A percentile compares a stretch with the other conserved stretches of the same genome.
Conservation (phyloP, 2,329 filamentous ascomycete genomes). For the Sporothrix inflata region DNA sequence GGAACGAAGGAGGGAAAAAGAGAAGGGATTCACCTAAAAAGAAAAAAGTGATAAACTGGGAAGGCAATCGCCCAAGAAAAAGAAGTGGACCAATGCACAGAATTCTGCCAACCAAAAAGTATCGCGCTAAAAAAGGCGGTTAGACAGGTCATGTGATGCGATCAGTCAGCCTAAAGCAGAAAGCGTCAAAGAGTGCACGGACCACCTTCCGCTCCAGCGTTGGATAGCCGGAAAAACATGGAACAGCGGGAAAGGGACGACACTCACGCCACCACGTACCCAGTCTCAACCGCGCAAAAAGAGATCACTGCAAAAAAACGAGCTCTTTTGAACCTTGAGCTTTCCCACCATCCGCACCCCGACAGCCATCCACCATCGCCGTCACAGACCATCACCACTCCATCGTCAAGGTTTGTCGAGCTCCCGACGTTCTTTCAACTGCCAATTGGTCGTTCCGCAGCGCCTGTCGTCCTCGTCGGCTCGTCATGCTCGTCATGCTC, state of each 20-base stretch:
- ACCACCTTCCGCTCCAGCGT: slow-evolving; percentile 9
- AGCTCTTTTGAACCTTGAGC: slow-evolving; percentile 22
- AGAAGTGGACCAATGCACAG: slow-evolving; percentile 23
- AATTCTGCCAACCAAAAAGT: slow-evolving; percentile 26
- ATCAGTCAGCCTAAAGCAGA: neutral
- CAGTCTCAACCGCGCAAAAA: slow-evolving; percentile 31
- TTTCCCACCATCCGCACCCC: slow-evolving; percentile 10
- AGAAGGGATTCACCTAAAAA: slow-evolving; percentile 7
- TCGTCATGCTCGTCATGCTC: neutral
- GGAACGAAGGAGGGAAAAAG: neutral
- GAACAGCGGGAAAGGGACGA: slow-evolving; percentile 12
- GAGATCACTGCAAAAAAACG: slow-evolving; percentile 30
- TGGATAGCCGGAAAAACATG: slow-evolving; percentile 33
- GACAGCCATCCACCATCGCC: slow-evolving; percentile 13
- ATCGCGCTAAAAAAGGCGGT: slow-evolving; percentile 16
- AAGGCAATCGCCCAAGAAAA: neutral
- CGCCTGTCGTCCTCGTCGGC: neutral
- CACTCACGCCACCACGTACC: slow-evolving; percentile 34
- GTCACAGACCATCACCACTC: slow-evolving; percentile 28
- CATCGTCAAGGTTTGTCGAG: slow-evolving; percentile 26
- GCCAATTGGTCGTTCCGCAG: slow-evolving; percentile 14
- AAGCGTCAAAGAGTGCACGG: slow-evolving; percentile 17
- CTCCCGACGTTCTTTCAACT: neutral
- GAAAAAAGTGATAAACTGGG: slow-evolving; percentile 25
- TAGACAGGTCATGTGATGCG: neutral